A percentile compares a stretch with the other conserved stretches of the same genome.
Conservation (phyloP, 495 filamentous ascomycete genomes). For the Podospora bellae-mahoneyi region DNA sequence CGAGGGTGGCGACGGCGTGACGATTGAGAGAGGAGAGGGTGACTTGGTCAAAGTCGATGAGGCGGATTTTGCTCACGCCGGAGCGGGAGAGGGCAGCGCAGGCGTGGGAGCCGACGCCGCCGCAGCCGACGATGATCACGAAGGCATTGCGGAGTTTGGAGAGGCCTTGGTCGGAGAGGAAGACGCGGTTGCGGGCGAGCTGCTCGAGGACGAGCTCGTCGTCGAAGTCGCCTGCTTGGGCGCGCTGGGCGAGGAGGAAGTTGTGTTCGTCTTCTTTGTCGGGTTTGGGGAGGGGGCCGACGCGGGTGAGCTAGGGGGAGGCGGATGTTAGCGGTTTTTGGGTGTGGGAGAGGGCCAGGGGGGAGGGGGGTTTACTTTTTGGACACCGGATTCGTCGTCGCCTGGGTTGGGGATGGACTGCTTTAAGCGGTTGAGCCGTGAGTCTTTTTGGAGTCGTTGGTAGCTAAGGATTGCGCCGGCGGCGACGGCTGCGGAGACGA, state of each 20-base stretch:
- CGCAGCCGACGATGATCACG: constrained; percentile 86
- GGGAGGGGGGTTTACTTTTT: constrained; percentile 26
- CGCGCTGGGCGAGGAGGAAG: constrained; percentile 71
- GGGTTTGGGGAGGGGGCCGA: constrained; percentile 55
- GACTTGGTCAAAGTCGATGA: constrained; percentile 98
- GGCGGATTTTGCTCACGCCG: constrained; percentile 77
- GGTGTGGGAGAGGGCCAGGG: neutral
- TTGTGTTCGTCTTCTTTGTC: constrained; percentile 75
- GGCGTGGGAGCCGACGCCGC: constrained; percentile 92
- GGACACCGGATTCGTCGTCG: constrained; percentile 29
- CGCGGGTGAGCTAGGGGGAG: constrained; percentile 65
- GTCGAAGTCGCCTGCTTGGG: constrained; percentile 86
- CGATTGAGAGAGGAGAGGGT: constrained; percentile 89
- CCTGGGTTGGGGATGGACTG: constrained; percentile 63
- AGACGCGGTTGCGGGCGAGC: constrained; percentile 89
- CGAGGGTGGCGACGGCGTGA: constrained; percentile 89
- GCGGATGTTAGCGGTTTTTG: neutral
- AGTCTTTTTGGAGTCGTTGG: constrained; percentile 60
- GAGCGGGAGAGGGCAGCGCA: constrained; percentile 82
- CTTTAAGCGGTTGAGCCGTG: constrained; percentile 65
- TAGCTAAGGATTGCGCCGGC: constrained; percentile 69
- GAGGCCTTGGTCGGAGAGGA: constrained; percentile 80
- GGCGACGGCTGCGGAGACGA: constrained; percentile 71
- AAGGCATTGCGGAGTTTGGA: constrained; percentile 73
- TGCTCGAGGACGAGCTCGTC: constrained; percentile 95